Evolutionary conservation across 75 land plant species (phyloP).

Genomic region (Picea sitchensis): DNA sequence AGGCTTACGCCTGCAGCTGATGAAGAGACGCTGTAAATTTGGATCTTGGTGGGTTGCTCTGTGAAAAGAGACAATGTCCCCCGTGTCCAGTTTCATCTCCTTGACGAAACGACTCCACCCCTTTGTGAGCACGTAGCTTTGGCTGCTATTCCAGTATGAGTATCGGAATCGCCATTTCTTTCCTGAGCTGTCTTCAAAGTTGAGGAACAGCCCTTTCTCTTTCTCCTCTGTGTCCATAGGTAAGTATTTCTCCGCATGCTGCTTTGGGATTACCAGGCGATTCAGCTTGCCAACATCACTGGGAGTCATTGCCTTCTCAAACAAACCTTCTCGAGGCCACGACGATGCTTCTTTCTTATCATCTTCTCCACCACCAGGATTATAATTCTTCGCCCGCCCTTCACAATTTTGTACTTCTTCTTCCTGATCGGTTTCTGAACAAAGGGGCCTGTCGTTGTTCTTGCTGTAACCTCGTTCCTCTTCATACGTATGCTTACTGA

Average conservation of each 20-base stretch:
- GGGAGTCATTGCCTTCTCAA: neutral
- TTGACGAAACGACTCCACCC: conserved; percentile 13
- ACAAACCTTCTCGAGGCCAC: neutral
- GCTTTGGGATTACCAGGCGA: conserved; percentile 66
- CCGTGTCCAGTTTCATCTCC: no score
- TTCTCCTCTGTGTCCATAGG: conserved; percentile 42
- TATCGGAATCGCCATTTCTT: conserved; percentile 71
- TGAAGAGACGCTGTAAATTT: no score
- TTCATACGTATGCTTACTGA: no score
- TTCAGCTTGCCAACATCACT: conserved; percentile 23
- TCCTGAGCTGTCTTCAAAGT: conserved; percentile 47
- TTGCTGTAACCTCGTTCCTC: no score
- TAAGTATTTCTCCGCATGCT: conserved; percentile 61
- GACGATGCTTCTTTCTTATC: neutral
- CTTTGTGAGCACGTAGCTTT: conserved; percentile 74
- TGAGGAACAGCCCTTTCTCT: conserved; percentile 46
- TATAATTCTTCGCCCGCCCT: no score
- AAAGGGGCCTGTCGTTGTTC: no score
- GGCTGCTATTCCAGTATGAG: conserved; percentile 81
- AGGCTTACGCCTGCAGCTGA: no score
- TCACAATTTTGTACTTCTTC: no score
- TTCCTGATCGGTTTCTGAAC: no score
- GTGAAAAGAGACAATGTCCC: no score
- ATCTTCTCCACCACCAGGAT: no score
- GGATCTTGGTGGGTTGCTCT: no score